Evolutionary conservation across 176 grass and related monocot genomes (phyloP).

Genomic region (Triticum monococcum): DNA sequence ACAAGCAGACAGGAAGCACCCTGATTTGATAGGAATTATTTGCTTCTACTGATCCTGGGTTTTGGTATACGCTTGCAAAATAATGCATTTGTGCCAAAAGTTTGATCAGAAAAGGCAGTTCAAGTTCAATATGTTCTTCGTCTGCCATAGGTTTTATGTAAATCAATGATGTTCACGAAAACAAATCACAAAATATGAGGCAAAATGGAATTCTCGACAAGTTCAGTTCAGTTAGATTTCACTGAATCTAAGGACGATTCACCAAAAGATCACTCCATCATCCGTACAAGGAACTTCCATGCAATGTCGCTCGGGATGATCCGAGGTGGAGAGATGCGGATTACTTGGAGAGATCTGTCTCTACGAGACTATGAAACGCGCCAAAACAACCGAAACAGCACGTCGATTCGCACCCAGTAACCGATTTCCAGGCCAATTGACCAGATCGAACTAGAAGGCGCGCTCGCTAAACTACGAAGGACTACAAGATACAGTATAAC

Average conservation of each 20-base stretch:
- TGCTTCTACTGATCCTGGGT: too few relatives aligned
- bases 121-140: not conserved
- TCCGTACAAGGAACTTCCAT: not conserved
- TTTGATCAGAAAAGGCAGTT: not conserved
- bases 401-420: not conserved
- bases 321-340: not conserved
- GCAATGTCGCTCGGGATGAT: not conserved
- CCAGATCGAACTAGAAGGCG: not conserved
- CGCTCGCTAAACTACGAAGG: not conserved
- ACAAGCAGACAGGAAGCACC: too few relatives aligned
- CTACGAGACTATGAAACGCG: not conserved
- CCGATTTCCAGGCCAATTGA: not conserved
- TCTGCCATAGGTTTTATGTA: not conserved
- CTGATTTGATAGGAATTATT: too few relatives aligned
- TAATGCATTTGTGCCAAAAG: not conserved
- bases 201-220: not conserved
- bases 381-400: not conserved
- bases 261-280: not conserved
- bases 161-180: not conserved
- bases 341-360: not conserved
- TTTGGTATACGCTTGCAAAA: not conserved
- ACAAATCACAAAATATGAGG: not conserved
- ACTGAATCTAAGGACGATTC: not conserved
- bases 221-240: not conserved
- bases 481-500: not conserved